Percentiles rank a stretch among this genome's conserved stretches.
Evolutionary conservation across 2,329 filamentous ascomycete genomes (phyloP).

Genomic region (Grosmannia serpens): DNA sequence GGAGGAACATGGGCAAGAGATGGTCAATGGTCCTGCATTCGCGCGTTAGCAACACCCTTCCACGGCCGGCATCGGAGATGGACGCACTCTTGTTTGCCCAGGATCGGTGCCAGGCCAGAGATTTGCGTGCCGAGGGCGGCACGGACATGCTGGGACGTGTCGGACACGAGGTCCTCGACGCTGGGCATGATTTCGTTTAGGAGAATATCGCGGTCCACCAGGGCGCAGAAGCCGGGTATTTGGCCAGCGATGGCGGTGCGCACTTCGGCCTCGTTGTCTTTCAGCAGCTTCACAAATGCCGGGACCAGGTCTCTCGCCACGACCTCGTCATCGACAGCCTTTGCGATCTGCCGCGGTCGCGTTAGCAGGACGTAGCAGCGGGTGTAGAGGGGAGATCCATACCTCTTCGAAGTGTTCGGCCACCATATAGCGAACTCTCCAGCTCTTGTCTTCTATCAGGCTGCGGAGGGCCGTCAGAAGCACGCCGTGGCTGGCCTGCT

Average conservation of each 20-base stretch:
- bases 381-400: slow-evolving; percentile 6
- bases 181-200: slow-evolving; percentile 95
- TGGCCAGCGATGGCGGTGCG: slow-evolving; percentile 94
- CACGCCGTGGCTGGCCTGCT: slow-evolving; percentile 92
- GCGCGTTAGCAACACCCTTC: not conserved
- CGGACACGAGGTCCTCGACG: slow-evolving; percentile 90
- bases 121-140: slow-evolving; percentile 94
- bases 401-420: slow-evolving; percentile 98
- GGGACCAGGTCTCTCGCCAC: slow-evolving; percentile 88
- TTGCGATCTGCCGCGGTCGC: slow-evolving; percentile 60
- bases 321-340: slow-evolving; percentile 95
- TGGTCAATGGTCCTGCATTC: slow-evolving; percentile 77
- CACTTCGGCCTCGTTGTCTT: slow-evolving; percentile 96
- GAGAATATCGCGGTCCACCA: slow-evolving; percentile 78
- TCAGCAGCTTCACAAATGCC: slow-evolving; percentile 92
- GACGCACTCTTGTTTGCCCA: slow-evolving; percentile 86
- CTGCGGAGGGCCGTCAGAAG: slow-evolving; percentile 80
- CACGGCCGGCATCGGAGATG: not conserved
- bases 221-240: slow-evolving; percentile 89
- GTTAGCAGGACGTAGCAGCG: not conserved
- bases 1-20: slow-evolving; percentile 94
- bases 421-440: slow-evolving; percentile 98
- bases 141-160: slow-evolving; percentile 92
- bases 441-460: slow-evolving; percentile 98
- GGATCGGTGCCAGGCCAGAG: slow-evolving; percentile 87